Base-by-base conservation (phyloP, 2,329 filamentous ascomycete species). In the Colletotrichum nymphaeae region DNA sequence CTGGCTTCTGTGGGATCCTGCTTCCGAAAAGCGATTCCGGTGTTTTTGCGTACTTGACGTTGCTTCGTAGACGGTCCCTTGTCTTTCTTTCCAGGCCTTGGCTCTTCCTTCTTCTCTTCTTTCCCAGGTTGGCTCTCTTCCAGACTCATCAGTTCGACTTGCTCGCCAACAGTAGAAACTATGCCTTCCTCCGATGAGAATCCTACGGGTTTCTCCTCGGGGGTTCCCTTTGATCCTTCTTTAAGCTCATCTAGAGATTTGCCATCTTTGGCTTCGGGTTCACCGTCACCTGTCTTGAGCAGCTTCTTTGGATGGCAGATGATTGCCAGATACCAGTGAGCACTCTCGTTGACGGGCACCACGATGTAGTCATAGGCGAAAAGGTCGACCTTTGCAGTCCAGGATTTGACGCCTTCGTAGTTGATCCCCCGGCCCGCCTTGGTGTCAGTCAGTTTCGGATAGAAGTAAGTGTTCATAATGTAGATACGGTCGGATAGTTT, bases 401-500 rank as follows among this genome's bases (percentile, higher is more conserved):
- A 99, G 56, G 91, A 90, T 80, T 93, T 91, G 69, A 99, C 95
- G 5, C 91, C 93, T 30, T 93, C 90, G 79, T 98, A 98, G 78
- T 97, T 95, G 82, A 97, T 93, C 0, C 82, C 84, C 62, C 85
- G 85, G 46, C 90, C 86, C 22, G 55, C n/a, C 70, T 86, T 87
- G 8, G 82, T 83, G 37, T 90, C 92, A 22, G 89, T 94, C 57
- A 98, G 87, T 60, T 92, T 93, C 24, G 93, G 91, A 79, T 94
- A 98, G 83, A 98, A 98, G 82, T 95, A 98, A 0, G 94, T 97
- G 80, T 95, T 98, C 85, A 97, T 96, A 77, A 98, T 93, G 80
- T 97, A 94, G 4, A 97, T 91, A 64, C 91, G 90, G 72, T 90
- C 86, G 0, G 91, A 84, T 4, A 92, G 77, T 58, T 90, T 85